Conservation (phyloP, 176 grass and related monocot species). For the Thalia dealbata region DNA sequence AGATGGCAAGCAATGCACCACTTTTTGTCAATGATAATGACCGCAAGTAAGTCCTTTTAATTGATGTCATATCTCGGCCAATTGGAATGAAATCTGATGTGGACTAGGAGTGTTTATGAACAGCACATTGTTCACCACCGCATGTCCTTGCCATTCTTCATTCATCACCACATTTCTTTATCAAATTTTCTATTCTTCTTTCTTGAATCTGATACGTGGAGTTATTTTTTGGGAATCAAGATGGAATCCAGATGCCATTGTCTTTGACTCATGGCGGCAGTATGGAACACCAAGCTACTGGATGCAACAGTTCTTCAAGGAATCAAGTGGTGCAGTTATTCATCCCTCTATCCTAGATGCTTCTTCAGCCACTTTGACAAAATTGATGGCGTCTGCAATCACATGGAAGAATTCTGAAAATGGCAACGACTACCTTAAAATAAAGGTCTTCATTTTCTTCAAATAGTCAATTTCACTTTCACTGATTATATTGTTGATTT, state of each 20-base stretch:
- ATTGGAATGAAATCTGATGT: not conserved
- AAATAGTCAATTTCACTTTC: not conserved
- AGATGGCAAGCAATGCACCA: conserved; percentile 92
- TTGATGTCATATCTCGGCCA: not conserved
- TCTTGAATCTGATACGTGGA: conserved; percentile 7
- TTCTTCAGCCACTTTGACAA: conserved; percentile 46
- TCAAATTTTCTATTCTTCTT: not conserved
- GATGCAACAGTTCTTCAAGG: conserved; percentile 95
- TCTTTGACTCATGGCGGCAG: conserved; percentile 75
- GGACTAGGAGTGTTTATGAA: not conserved
- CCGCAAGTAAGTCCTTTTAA: conserved; percentile 38
- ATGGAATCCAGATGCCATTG: conserved; percentile 83
- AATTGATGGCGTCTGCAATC: conserved; percentile 62
- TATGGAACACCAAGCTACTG: conserved; percentile 95
- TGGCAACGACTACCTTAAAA: conserved; percentile 56
- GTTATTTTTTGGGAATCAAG: conserved; percentile 31
- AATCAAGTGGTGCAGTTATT: conserved; percentile 56
- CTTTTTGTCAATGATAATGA: conserved; percentile 90
- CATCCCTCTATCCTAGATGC: conserved; percentile 61
- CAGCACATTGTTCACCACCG: not conserved
- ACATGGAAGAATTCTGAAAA: conserved; percentile 53
- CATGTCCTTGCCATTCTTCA: not conserved
- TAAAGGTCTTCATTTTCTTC: conserved; percentile 43
- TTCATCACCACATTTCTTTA: not conserved
- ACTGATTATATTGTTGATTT: not conserved